Conservation (phyloP, 345 rosid species). For the Syzygium jambos region DNA sequence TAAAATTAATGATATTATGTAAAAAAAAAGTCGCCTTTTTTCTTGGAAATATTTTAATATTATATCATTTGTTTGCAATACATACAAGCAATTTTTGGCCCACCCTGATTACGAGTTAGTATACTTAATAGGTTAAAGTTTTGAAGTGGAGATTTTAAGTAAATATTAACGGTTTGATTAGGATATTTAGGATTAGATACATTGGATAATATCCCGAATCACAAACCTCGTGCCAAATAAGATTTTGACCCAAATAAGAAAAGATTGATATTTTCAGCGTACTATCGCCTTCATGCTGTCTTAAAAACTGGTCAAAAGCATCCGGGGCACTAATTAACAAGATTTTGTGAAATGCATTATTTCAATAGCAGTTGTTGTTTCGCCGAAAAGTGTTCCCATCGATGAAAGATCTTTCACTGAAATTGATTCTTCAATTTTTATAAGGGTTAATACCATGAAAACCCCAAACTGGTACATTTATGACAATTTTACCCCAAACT, state of each 20-base stretch:
- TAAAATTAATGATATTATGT: background rate
- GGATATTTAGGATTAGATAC: background rate
- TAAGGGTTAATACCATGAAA: no score
- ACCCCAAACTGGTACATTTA: accelerated
- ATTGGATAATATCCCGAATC: background rate
- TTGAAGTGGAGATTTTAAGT: background rate
- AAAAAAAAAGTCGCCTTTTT: background rate
- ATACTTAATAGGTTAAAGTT: background rate
- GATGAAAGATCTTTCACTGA: no score
- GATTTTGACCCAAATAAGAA: background rate
- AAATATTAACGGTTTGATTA: background rate
- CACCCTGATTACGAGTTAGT: background rate
- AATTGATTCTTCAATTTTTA: no score
- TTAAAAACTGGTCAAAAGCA: background rate
- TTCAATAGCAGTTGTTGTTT: background rate
- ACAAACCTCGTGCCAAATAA: background rate
- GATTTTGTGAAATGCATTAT: background rate
- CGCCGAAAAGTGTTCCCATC: no score
- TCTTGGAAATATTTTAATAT: background rate
- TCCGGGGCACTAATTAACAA: background rate
- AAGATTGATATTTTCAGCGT: background rate
- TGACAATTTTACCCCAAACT: background rate
- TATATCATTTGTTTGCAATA: background rate
- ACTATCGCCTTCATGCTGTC: background rate
- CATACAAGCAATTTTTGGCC: background rate